A percentile compares a stretch with the other conserved stretches of the same genome.
Evolutionary conservation across 2,329 filamentous ascomycete species (phyloP).

Genomic region (Epichloe bromicola): DNA sequence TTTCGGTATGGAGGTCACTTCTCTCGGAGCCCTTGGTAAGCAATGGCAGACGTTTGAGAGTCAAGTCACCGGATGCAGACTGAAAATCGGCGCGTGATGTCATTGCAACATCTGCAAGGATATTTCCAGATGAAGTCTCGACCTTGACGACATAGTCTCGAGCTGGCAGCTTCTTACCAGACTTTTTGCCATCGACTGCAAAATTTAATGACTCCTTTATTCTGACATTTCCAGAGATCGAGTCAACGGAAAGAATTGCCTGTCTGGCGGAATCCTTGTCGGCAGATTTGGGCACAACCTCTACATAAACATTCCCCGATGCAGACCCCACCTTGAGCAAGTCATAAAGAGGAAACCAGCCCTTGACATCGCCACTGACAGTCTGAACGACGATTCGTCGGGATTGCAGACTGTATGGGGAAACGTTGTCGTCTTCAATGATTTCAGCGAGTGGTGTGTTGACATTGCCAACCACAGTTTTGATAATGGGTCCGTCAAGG

Average conservation of each 20-base stretch:
- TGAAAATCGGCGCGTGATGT: conserved; percentile 21
- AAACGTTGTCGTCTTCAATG: conserved; percentile 12
- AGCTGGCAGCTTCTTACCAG: conserved; percentile 22
- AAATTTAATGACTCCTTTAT: conserved; percentile 27
- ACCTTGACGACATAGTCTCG: conserved; percentile 35
- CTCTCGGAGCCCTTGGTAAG: conserved; percentile 16
- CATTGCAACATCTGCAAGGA: conserved; percentile 29
- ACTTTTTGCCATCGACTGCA: conserved; percentile 9
- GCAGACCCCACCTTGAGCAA: conserved; percentile 29
- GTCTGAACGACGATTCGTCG: conserved; percentile 29
- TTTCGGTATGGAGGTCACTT: conserved; percentile 24
- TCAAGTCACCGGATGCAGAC: conserved; percentile 28
- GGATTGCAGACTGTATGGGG: conserved; percentile 29
- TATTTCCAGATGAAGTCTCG: conserved; percentile 29
- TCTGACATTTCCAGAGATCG: conserved; percentile 30
- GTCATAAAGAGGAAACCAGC: conserved; percentile 39
- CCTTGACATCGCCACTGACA: conserved; percentile 29
- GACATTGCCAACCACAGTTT: conserved; percentile 23
- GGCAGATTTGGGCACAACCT: conserved; percentile 28
- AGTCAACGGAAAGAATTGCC: conserved; percentile 27
- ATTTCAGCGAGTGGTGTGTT: conserved; percentile 17
- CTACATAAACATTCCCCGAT: conserved; percentile 29
- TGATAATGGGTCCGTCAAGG: conserved; percentile 16
- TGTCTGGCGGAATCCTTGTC: conserved; percentile 20
- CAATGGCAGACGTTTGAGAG: conserved; percentile 30